Percentiles rank a stretch among this genome's conserved stretches.
phyloP scores from a whole-genome alignment of 140 eudicot species.

The Ambrosia hybrid region DNA sequence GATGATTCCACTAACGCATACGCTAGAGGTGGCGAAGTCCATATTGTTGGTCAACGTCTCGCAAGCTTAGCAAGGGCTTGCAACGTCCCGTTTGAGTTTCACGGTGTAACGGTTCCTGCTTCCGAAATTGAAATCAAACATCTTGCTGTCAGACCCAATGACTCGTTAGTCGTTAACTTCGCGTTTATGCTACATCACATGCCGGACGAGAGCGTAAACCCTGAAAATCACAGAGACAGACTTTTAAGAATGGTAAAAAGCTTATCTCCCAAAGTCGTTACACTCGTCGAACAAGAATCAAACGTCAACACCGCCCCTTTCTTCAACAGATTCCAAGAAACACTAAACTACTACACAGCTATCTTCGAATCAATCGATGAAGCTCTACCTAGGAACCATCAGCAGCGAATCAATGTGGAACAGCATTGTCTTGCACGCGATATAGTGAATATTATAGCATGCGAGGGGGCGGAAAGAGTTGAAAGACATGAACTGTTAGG shows the following conservation, averaged over 20 bases:
- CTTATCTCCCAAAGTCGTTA: constrained; percentile 55
- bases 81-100: constrained; percentile 58
- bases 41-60: constrained; percentile 47
- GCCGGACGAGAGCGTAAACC: constrained; percentile 71
- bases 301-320: constrained; percentile 64
- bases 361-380: constrained; percentile 67
- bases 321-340: constrained; percentile 48
- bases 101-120: constrained; percentile 34
- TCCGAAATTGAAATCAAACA: constrained; percentile 27
- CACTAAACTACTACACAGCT: constrained; percentile 47
- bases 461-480: constrained; percentile 72
- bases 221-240: constrained; percentile 54
- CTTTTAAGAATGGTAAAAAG: constrained; percentile 55
- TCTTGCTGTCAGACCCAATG: constrained; percentile 43
- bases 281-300: constrained; percentile 73
- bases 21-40: constrained; percentile 50
- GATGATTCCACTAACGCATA: constrained; percentile 42
- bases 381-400: constrained; percentile 48
- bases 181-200: constrained; percentile 67
- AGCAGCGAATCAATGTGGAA: constrained; percentile 57
- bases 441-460: constrained; percentile 66
- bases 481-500: constrained; percentile 68
- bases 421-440: constrained; percentile 71
- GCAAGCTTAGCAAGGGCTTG: constrained; percentile 42
- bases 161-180: constrained; percentile 61